Base-by-base conservation (phyloP, 805 yeast species). In the Suhomyces tanzawaensis region DNA sequence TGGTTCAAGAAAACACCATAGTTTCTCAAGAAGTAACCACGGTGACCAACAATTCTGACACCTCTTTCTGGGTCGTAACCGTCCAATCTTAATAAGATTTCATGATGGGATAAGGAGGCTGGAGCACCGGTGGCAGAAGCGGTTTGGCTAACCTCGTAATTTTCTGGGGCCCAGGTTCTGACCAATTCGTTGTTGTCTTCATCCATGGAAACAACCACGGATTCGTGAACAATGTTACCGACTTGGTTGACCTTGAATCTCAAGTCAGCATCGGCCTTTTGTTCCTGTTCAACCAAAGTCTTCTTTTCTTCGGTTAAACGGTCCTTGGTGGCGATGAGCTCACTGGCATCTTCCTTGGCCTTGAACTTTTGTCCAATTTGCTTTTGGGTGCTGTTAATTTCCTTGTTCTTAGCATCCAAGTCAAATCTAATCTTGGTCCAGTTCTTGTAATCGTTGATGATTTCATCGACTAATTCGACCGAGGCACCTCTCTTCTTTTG, bases 41-140 rank as follows among this genome's bases (percentile, higher is more conserved):
- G 87, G 77, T 93, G 99, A 51, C 99, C 99, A 42, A 91, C 90
- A 51, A 93, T 82, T 71, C 88, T 87, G 45, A 88, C 95, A 66
- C 99, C 99, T 72, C 99, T 85, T 70, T 93, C 98, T 50, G 97
- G 97, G 62, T 93, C 99, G 64, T 90, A 93, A 49, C 99, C 99
- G 60, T 93, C 97, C 51, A 93, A 74, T 70, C 97, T 83, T 53
- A 95, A 76, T 50, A 93, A 74, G 39, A 93, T 83, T 72, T 93
- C 99, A 61, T 93, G 98, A 63, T 93, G 99, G 22, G 98, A 90
- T 60, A 91, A 77, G 23, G 67, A 67, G 41, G 95, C 95, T 47
- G 81, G 80, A 34, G 75, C 72, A 45, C 85, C 85, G 37, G 95
- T 82, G 34, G 83, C 91, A 52, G 89, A 72, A 41, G 95, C 95